A percentile compares a stretch with the other conserved stretches of the same genome.
Conservation (phyloP, 2,329 filamentous ascomycete species). For the Colletotrichum chrysophilum region DNA sequence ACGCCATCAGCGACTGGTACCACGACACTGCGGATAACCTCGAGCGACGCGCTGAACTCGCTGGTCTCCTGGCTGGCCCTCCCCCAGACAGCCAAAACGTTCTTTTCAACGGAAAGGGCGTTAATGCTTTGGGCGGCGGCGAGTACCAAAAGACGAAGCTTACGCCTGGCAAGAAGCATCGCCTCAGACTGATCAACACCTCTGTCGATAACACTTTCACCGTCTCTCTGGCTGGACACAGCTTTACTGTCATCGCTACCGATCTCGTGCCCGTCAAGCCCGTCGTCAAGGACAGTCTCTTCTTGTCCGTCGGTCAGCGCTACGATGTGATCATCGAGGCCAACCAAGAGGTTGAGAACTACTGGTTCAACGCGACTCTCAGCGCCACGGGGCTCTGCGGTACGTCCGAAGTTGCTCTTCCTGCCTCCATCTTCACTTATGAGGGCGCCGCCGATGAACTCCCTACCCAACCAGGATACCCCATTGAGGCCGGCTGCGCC, state of each 20-base stretch:
- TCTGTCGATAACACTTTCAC: slow-evolving; percentile 54
- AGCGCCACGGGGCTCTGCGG: slow-evolving; percentile 32
- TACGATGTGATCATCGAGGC: slow-evolving; percentile 46
- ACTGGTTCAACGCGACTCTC: slow-evolving; percentile 47
- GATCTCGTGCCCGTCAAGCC: slow-evolving; percentile 60
- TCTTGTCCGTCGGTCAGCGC: slow-evolving; percentile 53
- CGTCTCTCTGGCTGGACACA: slow-evolving; percentile 57
- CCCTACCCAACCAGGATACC: slow-evolving; percentile 31
- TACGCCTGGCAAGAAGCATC: slow-evolving; percentile 50
- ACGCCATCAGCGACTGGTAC: slow-evolving; percentile 60
- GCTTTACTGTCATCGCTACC: slow-evolving; percentile 55
- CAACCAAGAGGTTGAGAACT: slow-evolving; percentile 36
- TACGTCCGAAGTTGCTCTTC: slow-evolving; percentile 29
- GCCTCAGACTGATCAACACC: slow-evolving; percentile 55
- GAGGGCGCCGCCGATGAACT: slow-evolving; percentile 32
- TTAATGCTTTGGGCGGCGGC: slow-evolving; percentile 33
- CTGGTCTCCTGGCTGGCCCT: slow-evolving; percentile 20
- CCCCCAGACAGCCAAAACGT: slow-evolving; percentile 39
- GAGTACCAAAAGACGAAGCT: slow-evolving; percentile 35
- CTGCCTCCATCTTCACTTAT: slow-evolving; percentile 43
- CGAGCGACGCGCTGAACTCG: slow-evolving; percentile 14
- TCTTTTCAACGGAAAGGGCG: slow-evolving; percentile 48
- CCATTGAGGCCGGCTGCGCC: slow-evolving; percentile 20
- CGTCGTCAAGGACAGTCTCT: slow-evolving; percentile 51
- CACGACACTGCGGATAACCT: slow-evolving; percentile 38